A percentile compares a stretch with the other conserved stretches of the same genome.
These are phyloP conservation scores for Phialophora verrucosa DNA, from an alignment of 2,329 filamentous ascomycete genomes.

Conservation along the genomic window DNA sequence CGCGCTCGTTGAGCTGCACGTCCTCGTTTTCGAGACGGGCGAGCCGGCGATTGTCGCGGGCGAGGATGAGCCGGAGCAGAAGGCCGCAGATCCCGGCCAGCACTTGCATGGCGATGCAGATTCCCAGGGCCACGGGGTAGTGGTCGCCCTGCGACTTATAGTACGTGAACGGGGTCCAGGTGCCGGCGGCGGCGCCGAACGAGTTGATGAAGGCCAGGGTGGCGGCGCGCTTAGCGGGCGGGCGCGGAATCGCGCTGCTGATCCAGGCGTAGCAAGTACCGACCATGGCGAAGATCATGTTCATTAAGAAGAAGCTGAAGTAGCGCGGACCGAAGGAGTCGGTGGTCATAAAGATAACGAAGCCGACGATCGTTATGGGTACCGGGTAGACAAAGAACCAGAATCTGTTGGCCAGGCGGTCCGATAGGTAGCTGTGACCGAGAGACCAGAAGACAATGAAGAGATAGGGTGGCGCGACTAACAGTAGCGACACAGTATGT, in stretches of 20 bases:
- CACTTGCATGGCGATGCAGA: constrained; percentile 49
- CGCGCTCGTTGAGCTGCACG: constrained; percentile 52
- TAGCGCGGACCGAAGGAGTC: constrained; percentile 59
- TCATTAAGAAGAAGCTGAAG: constrained; percentile 60
- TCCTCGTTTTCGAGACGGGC: constrained; percentile 58
- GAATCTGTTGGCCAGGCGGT: constrained; percentile 57
- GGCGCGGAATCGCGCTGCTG: constrained; percentile 42
- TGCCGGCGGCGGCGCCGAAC: constrained; percentile 54
- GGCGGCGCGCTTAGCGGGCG: constrained; percentile 60
- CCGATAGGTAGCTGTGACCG: constrained; percentile 52
- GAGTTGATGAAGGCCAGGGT: constrained; percentile 60
- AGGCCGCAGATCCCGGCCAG: constrained; percentile 46
- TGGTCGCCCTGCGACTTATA: constrained; percentile 46
- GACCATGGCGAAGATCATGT: constrained; percentile 53
- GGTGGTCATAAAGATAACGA: constrained; percentile 61
- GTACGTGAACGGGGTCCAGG: constrained; percentile 53
- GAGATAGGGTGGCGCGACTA: constrained; percentile 60
- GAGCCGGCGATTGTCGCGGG: constrained; percentile 57
- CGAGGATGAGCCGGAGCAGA: constrained; percentile 48
- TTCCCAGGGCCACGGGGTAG: constrained; percentile 51
- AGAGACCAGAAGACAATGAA: constrained; percentile 58
- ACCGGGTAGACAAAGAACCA: constrained; percentile 52
- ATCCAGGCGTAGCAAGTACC: constrained; percentile 49
- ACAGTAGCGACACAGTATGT: constrained; percentile 49
- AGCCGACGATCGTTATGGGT: constrained; percentile 57